Evolutionary conservation across 202 grass and related monocot genomes (phyloP).

Genomic region (Hordeum pubiflorum): DNA sequence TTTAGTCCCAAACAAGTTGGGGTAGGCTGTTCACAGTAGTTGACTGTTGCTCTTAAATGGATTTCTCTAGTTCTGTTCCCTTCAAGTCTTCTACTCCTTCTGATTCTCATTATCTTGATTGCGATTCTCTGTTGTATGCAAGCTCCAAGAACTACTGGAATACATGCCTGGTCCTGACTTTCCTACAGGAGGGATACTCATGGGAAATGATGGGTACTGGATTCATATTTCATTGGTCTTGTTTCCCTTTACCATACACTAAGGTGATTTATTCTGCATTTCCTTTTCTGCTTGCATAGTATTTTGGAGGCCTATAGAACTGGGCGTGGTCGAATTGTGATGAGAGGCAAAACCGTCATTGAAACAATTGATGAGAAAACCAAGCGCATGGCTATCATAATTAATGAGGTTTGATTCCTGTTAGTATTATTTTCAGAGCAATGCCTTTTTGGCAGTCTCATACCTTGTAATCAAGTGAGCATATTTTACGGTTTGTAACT

Average conservation of each 20-base stretch:
- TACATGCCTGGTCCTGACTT: slow-evolving; percentile 97
- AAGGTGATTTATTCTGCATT: not conserved
- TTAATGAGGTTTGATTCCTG: slow-evolving; percentile 69
- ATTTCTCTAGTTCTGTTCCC: not conserved
- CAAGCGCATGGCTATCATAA: slow-evolving; percentile 74
- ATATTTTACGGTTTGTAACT: slow-evolving; percentile 22
- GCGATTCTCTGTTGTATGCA: slow-evolving; percentile 17
- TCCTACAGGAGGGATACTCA: slow-evolving; percentile 86
- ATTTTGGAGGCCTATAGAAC: slow-evolving; percentile 87
- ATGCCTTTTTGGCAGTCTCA: not conserved
- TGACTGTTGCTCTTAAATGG: not conserved
- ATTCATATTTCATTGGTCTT: slow-evolving; percentile 13
- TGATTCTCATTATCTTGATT: slow-evolving; percentile 9
- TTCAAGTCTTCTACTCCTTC: not conserved
- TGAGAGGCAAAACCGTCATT: slow-evolving; percentile 85
- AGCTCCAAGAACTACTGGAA: slow-evolving; percentile 96
- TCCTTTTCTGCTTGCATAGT: slow-evolving; percentile 37
- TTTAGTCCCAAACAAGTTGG: too few relatives aligned
- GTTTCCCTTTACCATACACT: slow-evolving; percentile 5
- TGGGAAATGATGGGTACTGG: slow-evolving; percentile 72
- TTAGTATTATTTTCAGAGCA: slow-evolving; percentile 8
- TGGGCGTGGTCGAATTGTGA: slow-evolving; percentile 71
- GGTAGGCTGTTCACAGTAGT: not conserved
- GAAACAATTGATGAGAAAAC: slow-evolving; percentile 71
- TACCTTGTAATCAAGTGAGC: not conserved